A percentile compares a stretch with the other conserved stretches of the same genome.
phyloP scores from a whole-genome alignment of 1,284 basidiomycete species.

The Trametes versicolor region DNA sequence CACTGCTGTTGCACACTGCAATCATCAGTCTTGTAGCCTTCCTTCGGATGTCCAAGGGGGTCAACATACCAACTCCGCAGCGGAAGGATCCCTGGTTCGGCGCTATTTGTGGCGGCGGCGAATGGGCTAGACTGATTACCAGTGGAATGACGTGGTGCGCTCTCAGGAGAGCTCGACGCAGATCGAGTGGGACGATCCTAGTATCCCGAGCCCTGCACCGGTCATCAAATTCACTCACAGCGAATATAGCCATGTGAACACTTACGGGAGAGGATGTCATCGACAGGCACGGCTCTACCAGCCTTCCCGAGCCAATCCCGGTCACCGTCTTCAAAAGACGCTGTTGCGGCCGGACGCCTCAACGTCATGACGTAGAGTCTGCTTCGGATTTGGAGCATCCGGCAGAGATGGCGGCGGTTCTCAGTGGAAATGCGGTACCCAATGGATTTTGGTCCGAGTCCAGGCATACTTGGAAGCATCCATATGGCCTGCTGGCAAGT shows the following conservation, averaged over 20 bases:
- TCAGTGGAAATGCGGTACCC: no score
- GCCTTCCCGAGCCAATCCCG: no score
- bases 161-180: conserved; percentile 1
- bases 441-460: no score
- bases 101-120: background rate
- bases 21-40: background rate
- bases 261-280: background rate
- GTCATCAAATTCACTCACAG: background rate
- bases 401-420: no score
- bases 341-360: no score
- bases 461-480: no score
- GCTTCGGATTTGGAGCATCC: no score
- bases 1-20: background rate
- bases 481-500: no score
- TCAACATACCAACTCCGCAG: background rate
- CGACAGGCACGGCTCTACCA: background rate
- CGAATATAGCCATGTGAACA: conserved; percentile 1
- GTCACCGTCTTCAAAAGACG: no score
- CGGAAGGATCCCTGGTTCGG: background rate
- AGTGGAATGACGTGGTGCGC: background rate
- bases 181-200: background rate
- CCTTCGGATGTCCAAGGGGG: background rate
- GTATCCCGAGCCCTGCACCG: background rate
- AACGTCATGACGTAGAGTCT: no score
- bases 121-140: background rate